Base-by-base conservation (phyloP, 1,284 basidiomycete species). In the Xerocomus amazonicus region DNA sequence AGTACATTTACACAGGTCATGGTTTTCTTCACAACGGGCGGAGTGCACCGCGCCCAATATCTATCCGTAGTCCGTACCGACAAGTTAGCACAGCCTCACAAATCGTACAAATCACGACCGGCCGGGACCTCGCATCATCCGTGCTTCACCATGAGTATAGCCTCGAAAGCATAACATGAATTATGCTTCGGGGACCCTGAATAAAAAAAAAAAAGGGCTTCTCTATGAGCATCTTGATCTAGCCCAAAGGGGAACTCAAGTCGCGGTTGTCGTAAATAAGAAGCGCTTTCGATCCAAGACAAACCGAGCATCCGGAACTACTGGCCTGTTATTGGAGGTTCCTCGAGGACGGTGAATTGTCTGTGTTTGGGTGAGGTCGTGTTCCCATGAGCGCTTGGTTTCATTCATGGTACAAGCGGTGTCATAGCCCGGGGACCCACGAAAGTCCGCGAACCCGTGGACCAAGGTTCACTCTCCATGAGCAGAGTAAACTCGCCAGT, bases 401-500 rank as follows among this genome's bases (percentile, higher is more conserved):
- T 56, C 58, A 60, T 52, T 62, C 51, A 41, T 60, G 49, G 28
- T 9, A 50, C 62, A 66, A 68, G 50, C 65, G 65, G 54, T 58
- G 61, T 63, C 65, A 57, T 57, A 47, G 29, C 48, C 53, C 27
- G 43, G 17, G 56, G 53, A 56, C 52, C 54, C 57, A 64, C 59
- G 47, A 68, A 23, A 62, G 66, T 70, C 67, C 67, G 66, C 63
- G 66, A 67, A 67, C 44, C 55, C 56, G 48, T 50, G 53, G 46
- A 40, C 62, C 60, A 65, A 64, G 58, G 53, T 70, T 59, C 48
- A 60, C 43, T 65, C 52, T 54, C 42, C 58, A 43, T 45, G 63
- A 69, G 69, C 63, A 68, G 62, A 59, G 56, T 58, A 67, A 62
- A 66, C 67, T 67, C 45, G 49, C 53, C 45, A 50, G 51, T 62